Conservation (phyloP, 179 eudicot genomes). For the Silene noctiflora region DNA sequence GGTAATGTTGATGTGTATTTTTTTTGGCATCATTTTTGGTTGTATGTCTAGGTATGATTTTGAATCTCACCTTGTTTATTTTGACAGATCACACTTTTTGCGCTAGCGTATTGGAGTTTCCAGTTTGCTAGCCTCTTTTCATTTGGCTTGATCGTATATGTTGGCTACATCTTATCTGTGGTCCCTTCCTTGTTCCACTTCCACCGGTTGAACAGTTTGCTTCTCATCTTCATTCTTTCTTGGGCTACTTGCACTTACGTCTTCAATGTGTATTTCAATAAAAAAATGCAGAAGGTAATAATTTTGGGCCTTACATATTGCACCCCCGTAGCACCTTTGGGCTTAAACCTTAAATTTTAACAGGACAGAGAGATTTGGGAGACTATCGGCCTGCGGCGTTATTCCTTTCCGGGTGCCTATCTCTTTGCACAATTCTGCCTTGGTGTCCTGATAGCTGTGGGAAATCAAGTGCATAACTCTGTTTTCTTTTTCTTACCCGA, state of each 20-base stretch:
- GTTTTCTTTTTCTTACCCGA: slow-evolving; percentile 66
- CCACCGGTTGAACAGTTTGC: slow-evolving; percentile 77
- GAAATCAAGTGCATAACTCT: slow-evolving; percentile 79
- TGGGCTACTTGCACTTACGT: slow-evolving; percentile 83
- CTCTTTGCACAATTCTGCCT: slow-evolving; percentile 84
- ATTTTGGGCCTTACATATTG: slow-evolving; percentile 1
- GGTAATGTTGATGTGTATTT: background rate
- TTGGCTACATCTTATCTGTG: slow-evolving; percentile 70
- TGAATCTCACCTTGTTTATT: slow-evolving; percentile 23
- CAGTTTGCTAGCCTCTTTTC: slow-evolving; percentile 85
- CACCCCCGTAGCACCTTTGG: background rate
- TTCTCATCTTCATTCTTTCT: slow-evolving; percentile 80
- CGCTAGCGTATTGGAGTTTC: slow-evolving; percentile 83
- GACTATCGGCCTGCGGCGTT: slow-evolving; percentile 82
- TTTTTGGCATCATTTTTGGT: background rate
- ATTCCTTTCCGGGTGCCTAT: slow-evolving; percentile 77
- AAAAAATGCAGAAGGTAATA: slow-evolving; percentile 61
- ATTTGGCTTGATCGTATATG: slow-evolving; percentile 80
- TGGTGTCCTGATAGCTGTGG: slow-evolving; percentile 76
- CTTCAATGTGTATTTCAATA: slow-evolving; percentile 62
- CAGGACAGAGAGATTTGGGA: slow-evolving; percentile 91
- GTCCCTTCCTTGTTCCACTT: slow-evolving; percentile 77
- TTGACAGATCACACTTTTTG: slow-evolving; percentile 76
- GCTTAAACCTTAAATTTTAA: slow-evolving; percentile 4
- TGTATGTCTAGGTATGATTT: background rate